phyloP scores from a whole-genome alignment of 148 eudicot species.

The Rhododendron simsii region DNA sequence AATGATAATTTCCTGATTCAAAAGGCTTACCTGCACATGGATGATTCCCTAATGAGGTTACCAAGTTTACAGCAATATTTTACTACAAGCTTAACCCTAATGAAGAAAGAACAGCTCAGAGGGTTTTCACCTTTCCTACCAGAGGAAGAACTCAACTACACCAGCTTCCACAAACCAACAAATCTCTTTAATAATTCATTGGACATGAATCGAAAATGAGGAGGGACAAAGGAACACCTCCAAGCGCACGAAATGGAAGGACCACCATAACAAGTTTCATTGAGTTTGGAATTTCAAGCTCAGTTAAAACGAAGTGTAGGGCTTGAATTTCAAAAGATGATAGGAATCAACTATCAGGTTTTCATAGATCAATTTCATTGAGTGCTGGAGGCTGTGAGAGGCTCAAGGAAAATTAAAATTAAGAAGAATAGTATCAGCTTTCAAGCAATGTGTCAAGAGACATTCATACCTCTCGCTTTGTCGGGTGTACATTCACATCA shows the following conservation, averaged over 20 bases:
- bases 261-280: neutral
- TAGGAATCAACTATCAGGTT: neutral
- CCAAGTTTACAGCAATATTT: constrained; percentile 2
- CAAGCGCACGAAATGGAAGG: neutral
- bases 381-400: neutral
- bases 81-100: neutral
- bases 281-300: neutral
- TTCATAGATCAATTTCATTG: neutral
- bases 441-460: neutral
- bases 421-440: neutral
- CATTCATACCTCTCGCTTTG: constrained; percentile 79
- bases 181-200: neutral
- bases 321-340: neutral
- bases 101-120: neutral
- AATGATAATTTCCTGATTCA: constrained; percentile 90
- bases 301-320: neutral
- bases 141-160: neutral
- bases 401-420: neutral
- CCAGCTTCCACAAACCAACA: neutral
- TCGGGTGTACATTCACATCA: constrained; percentile 96
- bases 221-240: neutral
- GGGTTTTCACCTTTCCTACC: neutral
- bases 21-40: constrained; percentile 76
- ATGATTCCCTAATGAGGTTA: neutral
- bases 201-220: neutral